Evolutionary conservation across 768 basidiomycete genomes (phyloP).

Genomic region (Pulveroboletus sp.): DNA sequence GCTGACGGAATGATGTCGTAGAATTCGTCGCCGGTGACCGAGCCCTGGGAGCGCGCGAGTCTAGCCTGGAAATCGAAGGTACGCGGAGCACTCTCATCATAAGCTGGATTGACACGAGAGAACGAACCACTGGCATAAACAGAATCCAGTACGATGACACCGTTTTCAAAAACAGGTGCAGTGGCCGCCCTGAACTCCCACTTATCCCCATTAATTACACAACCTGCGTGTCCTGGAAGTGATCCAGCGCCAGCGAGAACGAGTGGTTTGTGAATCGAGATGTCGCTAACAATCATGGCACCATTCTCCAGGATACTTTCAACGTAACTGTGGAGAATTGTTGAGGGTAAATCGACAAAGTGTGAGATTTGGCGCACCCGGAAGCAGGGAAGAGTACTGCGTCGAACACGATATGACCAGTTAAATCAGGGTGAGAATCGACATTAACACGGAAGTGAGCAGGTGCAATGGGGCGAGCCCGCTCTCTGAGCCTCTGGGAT

Average conservation of each 20-base stretch:
- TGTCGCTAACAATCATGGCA: slow-evolving; percentile 27
- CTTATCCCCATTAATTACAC: slow-evolving; percentile 25
- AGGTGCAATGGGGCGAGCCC: slow-evolving; percentile 36
- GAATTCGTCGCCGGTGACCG: slow-evolving; percentile 17
- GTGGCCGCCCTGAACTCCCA: slow-evolving; percentile 31
- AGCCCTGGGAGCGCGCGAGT: slow-evolving; percentile 20
- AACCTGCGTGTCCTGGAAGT: slow-evolving; percentile 22
- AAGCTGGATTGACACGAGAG: slow-evolving; percentile 26
- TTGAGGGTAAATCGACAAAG: not conserved
- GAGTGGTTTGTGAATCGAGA: slow-evolving; percentile 29
- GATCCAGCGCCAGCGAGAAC: slow-evolving; percentile 20
- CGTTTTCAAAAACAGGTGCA: slow-evolving; percentile 19
- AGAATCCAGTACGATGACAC: slow-evolving; percentile 27
- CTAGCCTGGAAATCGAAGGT: slow-evolving; percentile 22
- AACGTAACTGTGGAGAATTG: slow-evolving; percentile 15
- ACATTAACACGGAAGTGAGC: slow-evolving; percentile 34
- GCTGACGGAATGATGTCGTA: slow-evolving; percentile 18
- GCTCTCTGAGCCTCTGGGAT: slow-evolving; percentile 26
- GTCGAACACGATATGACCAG: slow-evolving; percentile 43
- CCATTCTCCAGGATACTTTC: slow-evolving; percentile 34
- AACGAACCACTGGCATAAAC: slow-evolving; percentile 29
- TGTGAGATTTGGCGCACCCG: slow-evolving; percentile 32
- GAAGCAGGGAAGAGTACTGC: slow-evolving; percentile 48
- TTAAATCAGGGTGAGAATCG: slow-evolving; percentile 34
- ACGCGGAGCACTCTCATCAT: slow-evolving; percentile 19